phyloP scores from a whole-genome alignment of 2,329 filamentous ascomycete species.

The Fusarium ramigenum region DNA sequence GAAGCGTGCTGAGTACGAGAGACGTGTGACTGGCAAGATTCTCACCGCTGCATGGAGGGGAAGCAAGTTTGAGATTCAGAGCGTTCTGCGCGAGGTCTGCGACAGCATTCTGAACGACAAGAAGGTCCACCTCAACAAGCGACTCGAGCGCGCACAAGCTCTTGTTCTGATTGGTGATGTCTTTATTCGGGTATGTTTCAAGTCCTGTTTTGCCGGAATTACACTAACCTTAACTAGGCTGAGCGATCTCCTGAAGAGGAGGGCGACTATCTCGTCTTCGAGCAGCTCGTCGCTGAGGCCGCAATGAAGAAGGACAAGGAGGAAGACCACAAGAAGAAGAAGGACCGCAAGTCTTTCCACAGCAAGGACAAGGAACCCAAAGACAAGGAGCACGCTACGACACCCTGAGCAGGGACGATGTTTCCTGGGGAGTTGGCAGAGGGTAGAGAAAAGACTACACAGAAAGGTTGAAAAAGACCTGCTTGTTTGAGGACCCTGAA shows the following conservation, averaged over 20 bases:
- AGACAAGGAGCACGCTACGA: slow-evolving; percentile 19
- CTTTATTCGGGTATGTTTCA: slow-evolving; percentile 76
- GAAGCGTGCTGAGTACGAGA: slow-evolving; percentile 94
- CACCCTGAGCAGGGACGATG: neutral
- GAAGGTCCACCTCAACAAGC: slow-evolving; percentile 82
- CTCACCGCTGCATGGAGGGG: slow-evolving; percentile 95
- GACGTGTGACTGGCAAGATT: slow-evolving; percentile 96
- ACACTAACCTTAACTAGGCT: slow-evolving; percentile 64
- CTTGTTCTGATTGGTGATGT: slow-evolving; percentile 89
- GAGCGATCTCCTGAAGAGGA: slow-evolving; percentile 93
- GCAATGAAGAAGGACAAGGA: slow-evolving; percentile 84
- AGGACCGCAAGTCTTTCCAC: slow-evolving; percentile 55
- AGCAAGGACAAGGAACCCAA: slow-evolving; percentile 16
- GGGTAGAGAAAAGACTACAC: neutral
- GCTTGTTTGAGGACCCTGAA: neutral
- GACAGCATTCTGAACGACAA: slow-evolving; percentile 84
- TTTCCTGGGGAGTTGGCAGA: neutral
- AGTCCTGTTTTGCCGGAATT: neutral
- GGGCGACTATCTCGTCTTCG: slow-evolving; percentile 98
- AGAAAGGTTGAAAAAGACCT: neutral
- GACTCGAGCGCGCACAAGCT: slow-evolving; percentile 90
- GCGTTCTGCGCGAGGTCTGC: slow-evolving; percentile 93
- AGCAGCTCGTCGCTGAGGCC: slow-evolving; percentile 96
- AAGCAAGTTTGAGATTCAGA: slow-evolving; percentile 97
- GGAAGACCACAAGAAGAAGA: slow-evolving; percentile 72